Evolutionary conservation across 2,329 filamentous ascomycete species (phyloP).

Genomic region (Podosphaera fusca): DNA sequence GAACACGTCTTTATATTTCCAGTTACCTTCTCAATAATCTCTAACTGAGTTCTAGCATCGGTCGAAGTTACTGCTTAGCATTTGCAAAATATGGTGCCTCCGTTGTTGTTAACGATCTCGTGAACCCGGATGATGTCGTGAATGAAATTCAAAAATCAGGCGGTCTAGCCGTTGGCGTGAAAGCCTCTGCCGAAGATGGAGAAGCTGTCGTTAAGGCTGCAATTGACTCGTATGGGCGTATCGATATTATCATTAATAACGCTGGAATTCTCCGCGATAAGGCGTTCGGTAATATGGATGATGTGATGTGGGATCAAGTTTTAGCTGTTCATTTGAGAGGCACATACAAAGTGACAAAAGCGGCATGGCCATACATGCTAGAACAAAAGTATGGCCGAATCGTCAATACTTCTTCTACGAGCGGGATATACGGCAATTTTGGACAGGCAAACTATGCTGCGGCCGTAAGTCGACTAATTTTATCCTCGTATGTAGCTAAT

Average conservation of each 20-base stretch:
- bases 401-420: conserved; percentile 90
- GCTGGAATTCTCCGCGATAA: conserved; percentile 95
- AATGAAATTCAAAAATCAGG: conserved; percentile 78
- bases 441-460: conserved; percentile 95
- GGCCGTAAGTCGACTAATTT: conserved; percentile 32
- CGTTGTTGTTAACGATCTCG: conserved; percentile 88
- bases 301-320: conserved; percentile 78
- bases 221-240: conserved; percentile 77
- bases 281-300: conserved; percentile 94
- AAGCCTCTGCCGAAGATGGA: conserved; percentile 81
- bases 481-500: conserved; percentile 15
- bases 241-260: conserved; percentile 95
- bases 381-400: conserved; percentile 98
- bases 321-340: conserved; percentile 80
- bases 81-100: conserved; percentile 68
- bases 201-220: conserved; percentile 78
- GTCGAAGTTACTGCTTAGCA: conserved; percentile 69
- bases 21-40: neutral
- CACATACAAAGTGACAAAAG: conserved; percentile 93
- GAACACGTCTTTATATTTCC: conserved; percentile 9
- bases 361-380: conserved; percentile 89
- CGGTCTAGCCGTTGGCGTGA: conserved; percentile 77
- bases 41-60: conserved; percentile 33
- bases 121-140: conserved; percentile 74
- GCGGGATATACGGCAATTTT: conserved; percentile 97